Conservation (phyloP, 768 basidiomycete species). For the Porphyrellus cyaneotinctus region DNA sequence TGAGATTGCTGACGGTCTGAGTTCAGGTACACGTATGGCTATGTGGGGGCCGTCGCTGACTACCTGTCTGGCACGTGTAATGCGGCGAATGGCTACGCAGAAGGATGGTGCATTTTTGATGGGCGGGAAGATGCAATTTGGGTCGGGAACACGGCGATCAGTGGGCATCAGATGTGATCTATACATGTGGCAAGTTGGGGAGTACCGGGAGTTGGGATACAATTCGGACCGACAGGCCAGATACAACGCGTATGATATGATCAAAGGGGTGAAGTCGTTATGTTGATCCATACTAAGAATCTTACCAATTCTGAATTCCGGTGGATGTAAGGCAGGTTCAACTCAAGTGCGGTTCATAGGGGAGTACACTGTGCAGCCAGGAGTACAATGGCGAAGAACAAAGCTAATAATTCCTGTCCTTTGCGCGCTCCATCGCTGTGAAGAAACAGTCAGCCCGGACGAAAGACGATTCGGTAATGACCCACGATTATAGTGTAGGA, state of each 20-base stretch:
- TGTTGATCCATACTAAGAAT: too few species aligned
- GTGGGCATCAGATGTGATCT: too few species aligned
- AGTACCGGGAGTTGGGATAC: too few species aligned
- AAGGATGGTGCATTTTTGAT: conserved; percentile 5
- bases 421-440: conserved; percentile 33
- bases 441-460: background rate
- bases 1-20: background rate
- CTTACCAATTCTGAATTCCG: too few species aligned
- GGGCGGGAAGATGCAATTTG: conserved; percentile 1
- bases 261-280: too few species aligned
- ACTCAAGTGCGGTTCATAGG: background rate
- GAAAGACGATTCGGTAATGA: conserved; percentile 28
- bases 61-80: background rate
- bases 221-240: too few species aligned
- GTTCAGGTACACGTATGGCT: conserved; percentile 2
- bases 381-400: background rate
- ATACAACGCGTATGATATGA: too few species aligned
- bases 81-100: background rate
- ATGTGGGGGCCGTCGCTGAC: background rate
- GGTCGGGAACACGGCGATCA: conserved; percentile 1
- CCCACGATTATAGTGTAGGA: conserved; percentile 91
- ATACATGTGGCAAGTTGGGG: too few species aligned
- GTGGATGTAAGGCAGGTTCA: background rate
- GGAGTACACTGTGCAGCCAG: background rate
- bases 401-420: conserved; percentile 24